These are phyloP conservation scores for Hypoxylon sp. DNA, from an alignment of 2,329 filamentous ascomycete species.

Conservation along the genomic window DNA sequence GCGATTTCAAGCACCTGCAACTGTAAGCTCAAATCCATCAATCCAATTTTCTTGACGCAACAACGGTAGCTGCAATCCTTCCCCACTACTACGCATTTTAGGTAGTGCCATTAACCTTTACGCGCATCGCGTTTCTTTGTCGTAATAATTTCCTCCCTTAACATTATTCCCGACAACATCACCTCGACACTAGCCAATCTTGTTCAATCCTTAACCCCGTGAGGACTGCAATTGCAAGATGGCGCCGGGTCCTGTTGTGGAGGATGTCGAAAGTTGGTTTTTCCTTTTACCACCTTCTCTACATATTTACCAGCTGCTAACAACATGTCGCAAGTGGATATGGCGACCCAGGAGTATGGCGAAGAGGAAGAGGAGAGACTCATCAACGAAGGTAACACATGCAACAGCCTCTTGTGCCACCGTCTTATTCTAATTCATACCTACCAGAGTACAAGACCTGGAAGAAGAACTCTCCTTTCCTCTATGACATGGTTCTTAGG, in stretches of 20 bases:
- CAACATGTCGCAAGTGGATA: conserved; percentile 51
- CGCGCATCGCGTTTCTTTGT: conserved; percentile 43
- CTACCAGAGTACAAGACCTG: conserved; percentile 94
- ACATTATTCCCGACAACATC: neutral
- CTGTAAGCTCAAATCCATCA: no score
- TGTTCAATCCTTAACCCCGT: neutral
- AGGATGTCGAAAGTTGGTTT: conserved; percentile 60
- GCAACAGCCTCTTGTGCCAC: neutral
- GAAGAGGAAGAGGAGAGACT: conserved; percentile 81
- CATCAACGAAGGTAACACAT: conserved; percentile 83
- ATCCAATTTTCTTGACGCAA: no score
- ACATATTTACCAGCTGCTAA: conserved; percentile 19
- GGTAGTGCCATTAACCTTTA: no score
- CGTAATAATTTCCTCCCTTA: conserved; percentile 9
- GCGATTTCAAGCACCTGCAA: no score
- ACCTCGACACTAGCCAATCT: conserved; percentile 6
- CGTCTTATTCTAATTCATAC: conserved; percentile 20
- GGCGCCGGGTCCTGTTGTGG: conserved; percentile 58
- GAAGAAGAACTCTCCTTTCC: conserved; percentile 99
- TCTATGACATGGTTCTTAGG: conserved; percentile 97
- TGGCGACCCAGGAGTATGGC: conserved; percentile 71
- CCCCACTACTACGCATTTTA: no score
- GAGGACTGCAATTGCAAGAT: conserved; percentile 44
- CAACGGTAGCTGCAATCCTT: no score
- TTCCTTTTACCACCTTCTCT: no score